Evolutionary conservation across 139 green algal species (phyloP).

Genomic region (Tetradesmus obliquus): DNA sequence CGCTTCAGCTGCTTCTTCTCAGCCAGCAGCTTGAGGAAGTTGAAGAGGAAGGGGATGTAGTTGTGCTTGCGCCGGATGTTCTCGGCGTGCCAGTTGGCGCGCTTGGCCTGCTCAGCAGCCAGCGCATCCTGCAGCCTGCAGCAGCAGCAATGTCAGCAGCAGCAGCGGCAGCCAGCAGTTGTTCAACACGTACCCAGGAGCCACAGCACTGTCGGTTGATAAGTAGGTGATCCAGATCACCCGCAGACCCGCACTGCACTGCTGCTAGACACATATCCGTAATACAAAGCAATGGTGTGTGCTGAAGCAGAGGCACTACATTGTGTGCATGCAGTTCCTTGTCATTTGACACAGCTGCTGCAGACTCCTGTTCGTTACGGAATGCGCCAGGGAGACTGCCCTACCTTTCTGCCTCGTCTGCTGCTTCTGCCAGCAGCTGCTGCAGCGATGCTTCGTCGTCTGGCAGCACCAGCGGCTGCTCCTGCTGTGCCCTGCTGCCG

Average conservation of each 20-base stretch:
- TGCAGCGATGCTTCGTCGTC: conserved; percentile 41
- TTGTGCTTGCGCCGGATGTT: conserved; percentile 95
- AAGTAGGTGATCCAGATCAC: no score
- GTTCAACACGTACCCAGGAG: no score
- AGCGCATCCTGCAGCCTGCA: conserved; percentile 71
- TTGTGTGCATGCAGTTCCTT: neutral
- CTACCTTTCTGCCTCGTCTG: conserved; percentile 29
- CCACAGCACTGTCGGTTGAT: no score
- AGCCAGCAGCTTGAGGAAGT: conserved; percentile 89
- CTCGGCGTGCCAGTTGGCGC: conserved; percentile 85
- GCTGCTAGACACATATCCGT: no score
- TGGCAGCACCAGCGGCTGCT: conserved; percentile 40
- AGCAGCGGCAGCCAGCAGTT: neutral
- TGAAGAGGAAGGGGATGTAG: conserved; percentile 97
- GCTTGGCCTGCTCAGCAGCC: conserved; percentile 80
- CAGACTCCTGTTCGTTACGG: no score
- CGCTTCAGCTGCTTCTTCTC: conserved; percentile 67
- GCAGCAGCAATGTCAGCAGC: neutral
- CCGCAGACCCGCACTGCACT: no score
- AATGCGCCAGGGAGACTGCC: neutral
- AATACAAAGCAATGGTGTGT: no score
- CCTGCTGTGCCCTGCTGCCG: neutral
- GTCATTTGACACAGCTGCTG: neutral
- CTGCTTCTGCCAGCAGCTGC: conserved; percentile 44
- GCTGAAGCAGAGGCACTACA: neutral